Conservation (phyloP, 768 basidiomycete species). For the Leccinum olivaceopallidum region DNA sequence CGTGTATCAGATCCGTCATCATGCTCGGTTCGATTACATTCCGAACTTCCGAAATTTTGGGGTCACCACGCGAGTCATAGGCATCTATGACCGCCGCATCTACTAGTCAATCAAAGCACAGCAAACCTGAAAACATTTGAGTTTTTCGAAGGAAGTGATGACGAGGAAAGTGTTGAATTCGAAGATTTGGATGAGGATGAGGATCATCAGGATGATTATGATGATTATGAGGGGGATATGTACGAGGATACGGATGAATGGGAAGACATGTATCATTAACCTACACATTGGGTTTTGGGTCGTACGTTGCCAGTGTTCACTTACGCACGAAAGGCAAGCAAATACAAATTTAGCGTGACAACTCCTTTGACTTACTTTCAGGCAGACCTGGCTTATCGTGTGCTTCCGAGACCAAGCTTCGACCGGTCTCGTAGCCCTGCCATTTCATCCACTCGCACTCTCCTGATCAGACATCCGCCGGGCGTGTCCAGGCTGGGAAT, state of each 20-base stretch:
- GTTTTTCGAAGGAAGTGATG: constrained; percentile 57
- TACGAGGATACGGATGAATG: background rate
- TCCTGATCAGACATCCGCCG: background rate
- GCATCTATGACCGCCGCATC: too few species aligned
- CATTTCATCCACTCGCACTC: background rate
- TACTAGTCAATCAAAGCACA: too few species aligned
- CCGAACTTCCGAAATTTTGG: too few species aligned
- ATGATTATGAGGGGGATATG: constrained; percentile 3
- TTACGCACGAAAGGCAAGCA: too few species aligned
- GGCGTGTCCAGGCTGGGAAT: background rate
- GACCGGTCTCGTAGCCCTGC: background rate
- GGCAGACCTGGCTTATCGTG: background rate
- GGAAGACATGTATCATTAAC: constrained; percentile 15
- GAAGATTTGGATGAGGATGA: constrained; percentile 21
- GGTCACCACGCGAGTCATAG: too few species aligned
- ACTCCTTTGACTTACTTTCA: background rate
- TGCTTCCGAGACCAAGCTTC: background rate
- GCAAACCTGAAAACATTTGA: constrained; percentile 45
- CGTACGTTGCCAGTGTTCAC: too few species aligned
- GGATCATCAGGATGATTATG: background rate
- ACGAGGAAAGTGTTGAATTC: constrained; percentile 36
- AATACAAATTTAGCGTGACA: background rate
- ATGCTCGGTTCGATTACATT: too few species aligned
- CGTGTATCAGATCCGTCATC: too few species aligned
- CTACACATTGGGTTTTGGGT: background rate